Conservation (phyloP, 2,329 filamentous ascomycete genomes). For the Rachicladosporium sp. region DNA sequence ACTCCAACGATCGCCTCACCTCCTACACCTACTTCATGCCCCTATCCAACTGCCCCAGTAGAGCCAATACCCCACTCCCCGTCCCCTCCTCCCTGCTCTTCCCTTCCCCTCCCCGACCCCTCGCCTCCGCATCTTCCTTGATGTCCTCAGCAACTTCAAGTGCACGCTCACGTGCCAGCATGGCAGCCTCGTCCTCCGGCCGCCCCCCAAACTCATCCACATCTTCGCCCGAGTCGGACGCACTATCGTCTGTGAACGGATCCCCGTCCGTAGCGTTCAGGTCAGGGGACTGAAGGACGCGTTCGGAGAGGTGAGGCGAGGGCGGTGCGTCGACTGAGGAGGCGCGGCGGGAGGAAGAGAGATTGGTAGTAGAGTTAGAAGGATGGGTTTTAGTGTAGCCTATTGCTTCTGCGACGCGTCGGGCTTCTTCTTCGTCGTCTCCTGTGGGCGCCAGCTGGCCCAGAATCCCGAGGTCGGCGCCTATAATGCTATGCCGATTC, state of each 20-base stretch:
- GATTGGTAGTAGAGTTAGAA: slow-evolving; percentile 37
- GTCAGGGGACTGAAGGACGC: slow-evolving; percentile 23
- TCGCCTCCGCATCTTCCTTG: slow-evolving; percentile 18
- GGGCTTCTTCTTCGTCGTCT: slow-evolving; percentile 23
- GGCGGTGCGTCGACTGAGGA: slow-evolving; percentile 10
- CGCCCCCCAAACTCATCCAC: slow-evolving; percentile 12
- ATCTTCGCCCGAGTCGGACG: slow-evolving; percentile 4
- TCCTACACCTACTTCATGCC: slow-evolving; percentile 8
- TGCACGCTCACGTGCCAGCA: slow-evolving; percentile 22
- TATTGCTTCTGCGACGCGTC: slow-evolving; percentile 29
- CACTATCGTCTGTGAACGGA: slow-evolving; percentile 8
- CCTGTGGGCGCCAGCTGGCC: slow-evolving; percentile 17
- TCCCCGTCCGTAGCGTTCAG: slow-evolving; percentile 19
- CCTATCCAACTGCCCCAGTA: slow-evolving; percentile 22
- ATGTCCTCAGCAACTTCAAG: slow-evolving; percentile 21
- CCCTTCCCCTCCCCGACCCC: slow-evolving; percentile 14
- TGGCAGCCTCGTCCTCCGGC: slow-evolving; percentile 23
- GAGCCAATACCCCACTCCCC: slow-evolving; percentile 21
- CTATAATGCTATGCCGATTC: slow-evolving; percentile 34
- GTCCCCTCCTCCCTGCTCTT: slow-evolving; percentile 16
- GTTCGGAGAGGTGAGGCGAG: slow-evolving; percentile 4
- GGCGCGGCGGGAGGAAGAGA: slow-evolving; percentile 14
- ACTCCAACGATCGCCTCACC: too few species aligned
- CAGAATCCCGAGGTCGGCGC: slow-evolving; percentile 24
- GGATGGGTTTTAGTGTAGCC: slow-evolving; percentile 31